phyloP scores from a whole-genome alignment of 768 basidiomycete genomes.

The Strobilomyces dryophilus region DNA sequence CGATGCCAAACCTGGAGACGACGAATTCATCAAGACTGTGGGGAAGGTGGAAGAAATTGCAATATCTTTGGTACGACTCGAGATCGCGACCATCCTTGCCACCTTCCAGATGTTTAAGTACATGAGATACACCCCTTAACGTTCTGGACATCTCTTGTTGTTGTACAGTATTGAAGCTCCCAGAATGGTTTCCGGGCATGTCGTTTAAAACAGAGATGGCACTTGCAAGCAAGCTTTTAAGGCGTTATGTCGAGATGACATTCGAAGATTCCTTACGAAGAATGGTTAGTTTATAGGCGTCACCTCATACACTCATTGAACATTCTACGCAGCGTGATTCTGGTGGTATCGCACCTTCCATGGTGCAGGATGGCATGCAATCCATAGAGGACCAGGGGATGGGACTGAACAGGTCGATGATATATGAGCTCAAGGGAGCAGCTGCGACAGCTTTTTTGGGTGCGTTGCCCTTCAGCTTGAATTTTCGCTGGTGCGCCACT shows the following conservation, averaged over 20 bases:
- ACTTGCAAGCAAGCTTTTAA: not conserved
- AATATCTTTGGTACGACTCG: conserved; percentile 1
- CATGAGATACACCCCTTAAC: not conserved
- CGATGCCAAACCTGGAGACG: conserved; percentile 2
- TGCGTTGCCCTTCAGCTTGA: not conserved
- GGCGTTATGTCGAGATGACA: not conserved
- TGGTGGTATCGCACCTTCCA: not conserved
- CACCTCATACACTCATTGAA: not conserved
- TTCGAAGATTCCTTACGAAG: conserved; percentile 8
- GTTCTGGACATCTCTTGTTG: too few relatives aligned
- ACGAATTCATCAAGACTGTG: conserved; percentile 3
- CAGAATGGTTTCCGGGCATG: conserved; percentile 12
- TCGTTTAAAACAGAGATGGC: conserved; percentile 3
- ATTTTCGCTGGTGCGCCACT: not conserved
- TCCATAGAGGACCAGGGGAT: not conserved
- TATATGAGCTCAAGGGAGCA: not conserved
- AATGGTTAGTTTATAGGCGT: not conserved
- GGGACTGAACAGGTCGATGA: not conserved
- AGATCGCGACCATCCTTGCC: not conserved
- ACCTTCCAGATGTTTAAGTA: conserved; percentile 6
- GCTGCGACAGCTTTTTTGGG: conserved; percentile 1
- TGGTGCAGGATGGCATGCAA: not conserved
- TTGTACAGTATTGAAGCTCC: conserved; percentile 9
- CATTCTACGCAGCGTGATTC: not conserved
- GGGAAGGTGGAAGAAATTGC: not conserved